Base-by-base conservation (phyloP, 495 filamentous ascomycete species). In the Barbatosphaeria neglecta region DNA sequence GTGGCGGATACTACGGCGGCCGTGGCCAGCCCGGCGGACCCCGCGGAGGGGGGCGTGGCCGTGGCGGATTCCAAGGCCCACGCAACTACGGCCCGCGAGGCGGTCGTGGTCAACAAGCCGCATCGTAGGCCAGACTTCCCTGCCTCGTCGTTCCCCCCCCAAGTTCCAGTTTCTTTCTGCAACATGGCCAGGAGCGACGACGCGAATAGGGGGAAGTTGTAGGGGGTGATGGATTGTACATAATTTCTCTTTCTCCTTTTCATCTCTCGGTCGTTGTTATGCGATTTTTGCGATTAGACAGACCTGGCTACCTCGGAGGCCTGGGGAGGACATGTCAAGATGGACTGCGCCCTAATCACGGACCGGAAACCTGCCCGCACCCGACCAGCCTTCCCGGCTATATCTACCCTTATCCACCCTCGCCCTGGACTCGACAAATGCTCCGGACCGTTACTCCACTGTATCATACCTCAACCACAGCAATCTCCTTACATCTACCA, bases 11-110 rank as follows among this genome's bases (percentile, higher is more conserved):
- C 10, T 22, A 41, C 10, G 10, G 22, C 38, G 11, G 38, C 19
- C 9, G 31, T 3, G 31, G 31, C 31, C 2, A 11, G 2, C 16
- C 31, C 16, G 39, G 39, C 15, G 20, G 22, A 22, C 15, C 10
- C 20, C 22, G 20, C 19, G 10, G 57, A 38, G 65, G 65, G 35
- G 60, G 65, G 38, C 63, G 57, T 18, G 58, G 59, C 28, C 59
- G 64, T 31, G 61, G 56, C 17, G 61, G 56, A 38, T 58, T 59
- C 25, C 59, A 63, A 44, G 56, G 57, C 13, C 64, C 64, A 17
- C 59, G 50, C 15, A 46, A 50, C n/a, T 46, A 50, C 16, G 53
- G 56, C 37, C 60, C 31, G 13, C 31, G 31, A n/a, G n/a, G n/a
- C n/a, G n/a, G n/a, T n/a, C n/a, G n/a, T n/a, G n/a, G n/a, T n/a